Conservation (phyloP, 1,284 basidiomycete genomes). For the Moesziomyces parantarcticus region DNA sequence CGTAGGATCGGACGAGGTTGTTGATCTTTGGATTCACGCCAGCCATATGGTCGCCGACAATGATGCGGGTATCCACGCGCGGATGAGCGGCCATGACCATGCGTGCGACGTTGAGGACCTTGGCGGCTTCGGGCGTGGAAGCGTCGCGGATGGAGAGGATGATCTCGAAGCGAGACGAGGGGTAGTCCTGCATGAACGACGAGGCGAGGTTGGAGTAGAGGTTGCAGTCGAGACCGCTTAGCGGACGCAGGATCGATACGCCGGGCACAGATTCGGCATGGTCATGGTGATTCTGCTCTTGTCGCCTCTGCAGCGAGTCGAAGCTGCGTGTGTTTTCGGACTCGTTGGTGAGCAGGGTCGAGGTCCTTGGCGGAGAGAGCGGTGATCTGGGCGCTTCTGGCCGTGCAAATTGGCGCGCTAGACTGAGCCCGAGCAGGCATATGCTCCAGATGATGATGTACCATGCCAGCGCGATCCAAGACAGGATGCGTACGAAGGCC, state of each 20-base stretch:
- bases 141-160: constrained; percentile 59
- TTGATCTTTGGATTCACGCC: constrained; percentile 98
- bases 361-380: constrained; percentile 39
- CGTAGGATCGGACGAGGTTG: constrained; percentile 87
- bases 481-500: background rate
- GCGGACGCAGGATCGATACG: constrained; percentile 63
- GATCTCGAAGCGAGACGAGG: constrained; percentile 57
- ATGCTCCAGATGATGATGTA: constrained; percentile 80
- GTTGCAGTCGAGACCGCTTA: constrained; percentile 65
- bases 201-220: constrained; percentile 62
- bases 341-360: constrained; percentile 62
- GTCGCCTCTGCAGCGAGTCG: constrained; percentile 68
- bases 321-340: constrained; percentile 75
- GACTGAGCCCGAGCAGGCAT: constrained; percentile 79
- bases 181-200: constrained; percentile 63
- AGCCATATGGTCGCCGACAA: constrained; percentile 70
- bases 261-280: constrained; percentile 69
- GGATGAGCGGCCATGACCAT: constrained; percentile 59
- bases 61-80: constrained; percentile 49
- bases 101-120: constrained; percentile 56
- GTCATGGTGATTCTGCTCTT: constrained; percentile 78
- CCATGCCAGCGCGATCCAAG: constrained; percentile 72
- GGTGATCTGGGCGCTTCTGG: constrained; percentile 31
- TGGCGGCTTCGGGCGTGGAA: constrained; percentile 46
- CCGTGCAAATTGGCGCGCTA: constrained; percentile 12